Evolutionary conservation across 2,329 filamentous ascomycete species (phyloP).

Genomic region (Incumbomyces delicatus): DNA sequence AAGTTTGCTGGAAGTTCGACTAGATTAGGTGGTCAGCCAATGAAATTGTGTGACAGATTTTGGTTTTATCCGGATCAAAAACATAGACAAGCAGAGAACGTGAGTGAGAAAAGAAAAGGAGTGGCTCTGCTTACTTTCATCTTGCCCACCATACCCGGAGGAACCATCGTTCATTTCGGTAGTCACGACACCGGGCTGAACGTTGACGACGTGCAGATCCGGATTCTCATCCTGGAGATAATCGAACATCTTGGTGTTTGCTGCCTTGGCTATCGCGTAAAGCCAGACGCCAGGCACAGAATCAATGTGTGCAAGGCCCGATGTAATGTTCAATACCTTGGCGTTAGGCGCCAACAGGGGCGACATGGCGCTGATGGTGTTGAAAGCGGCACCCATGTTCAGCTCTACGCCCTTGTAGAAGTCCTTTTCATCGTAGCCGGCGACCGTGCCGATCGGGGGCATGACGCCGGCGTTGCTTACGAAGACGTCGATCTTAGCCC

Average conservation of each 20-base stretch:
- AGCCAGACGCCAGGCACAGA: slow-evolving; percentile 4
- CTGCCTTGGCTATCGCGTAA: slow-evolving; percentile 36
- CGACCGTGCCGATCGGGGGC: background rate
- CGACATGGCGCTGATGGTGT: slow-evolving; percentile 6
- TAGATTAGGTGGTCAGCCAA: background rate
- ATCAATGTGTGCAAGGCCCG: background rate
- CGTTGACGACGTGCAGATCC: slow-evolving; percentile 28
- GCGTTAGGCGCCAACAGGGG: too few relatives aligned
- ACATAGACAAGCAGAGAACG: too few relatives aligned
- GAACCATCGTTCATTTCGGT: slow-evolving; percentile 10
- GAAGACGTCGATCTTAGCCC: too few relatives aligned
- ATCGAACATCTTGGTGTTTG: slow-evolving; percentile 33
- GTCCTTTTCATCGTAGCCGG: slow-evolving; percentile 3
- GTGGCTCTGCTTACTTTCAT: too few relatives aligned
- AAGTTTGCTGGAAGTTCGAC: slow-evolving; percentile 32
- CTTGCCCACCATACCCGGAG: background rate
- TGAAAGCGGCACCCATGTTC: slow-evolving; percentile 8
- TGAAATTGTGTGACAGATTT: too few relatives aligned
- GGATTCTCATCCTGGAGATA: slow-evolving; percentile 33
- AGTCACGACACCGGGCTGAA: slow-evolving; percentile 32
- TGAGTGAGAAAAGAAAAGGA: too few relatives aligned
- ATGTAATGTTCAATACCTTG: too few relatives aligned
- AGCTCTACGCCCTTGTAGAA: slow-evolving; percentile 10
- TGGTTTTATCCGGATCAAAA: too few relatives aligned
- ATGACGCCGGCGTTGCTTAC: background rate